These are phyloP conservation scores for Suhomyces sp. DNA, from an alignment of 805 yeast genomes.

Conservation along the genomic window DNA sequence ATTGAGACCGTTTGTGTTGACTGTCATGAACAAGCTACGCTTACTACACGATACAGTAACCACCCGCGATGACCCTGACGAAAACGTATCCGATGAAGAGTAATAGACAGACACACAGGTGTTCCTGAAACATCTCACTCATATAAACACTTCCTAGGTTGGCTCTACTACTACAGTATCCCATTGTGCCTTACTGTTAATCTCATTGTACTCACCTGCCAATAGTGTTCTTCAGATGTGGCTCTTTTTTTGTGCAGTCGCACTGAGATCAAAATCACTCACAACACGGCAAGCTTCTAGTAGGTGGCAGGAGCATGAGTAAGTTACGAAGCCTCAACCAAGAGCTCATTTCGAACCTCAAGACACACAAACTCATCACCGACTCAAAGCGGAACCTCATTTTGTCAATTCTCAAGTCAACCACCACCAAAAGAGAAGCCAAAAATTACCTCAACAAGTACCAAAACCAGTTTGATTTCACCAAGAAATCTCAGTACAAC, in stretches of 20 bases:
- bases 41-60: conserved; percentile 41
- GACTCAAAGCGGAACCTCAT: conserved; percentile 64
- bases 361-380: conserved; percentile 30
- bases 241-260: background rate
- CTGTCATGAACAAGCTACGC: conserved; percentile 76
- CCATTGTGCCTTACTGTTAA: no score
- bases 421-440: conserved; percentile 94
- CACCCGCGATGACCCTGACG: conserved; percentile 9
- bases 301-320: conserved; percentile 20
- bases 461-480: conserved; percentile 41
- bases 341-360: conserved; percentile 37
- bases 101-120: background rate
- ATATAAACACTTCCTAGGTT: background rate
- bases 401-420: conserved; percentile 79
- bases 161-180: background rate
- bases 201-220: background rate
- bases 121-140: background rate
- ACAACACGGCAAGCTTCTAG: background rate
- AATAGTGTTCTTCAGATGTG: background rate
- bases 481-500: conserved; percentile 8
- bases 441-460: conserved; percentile 74
- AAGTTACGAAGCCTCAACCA: conserved; percentile 24
- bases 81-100: conserved; percentile 9
- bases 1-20: conserved; percentile 74
- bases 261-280: background rate